Percentiles rank a stretch among this genome's conserved stretches.
phyloP scores from a whole-genome alignment of 73 alveolate genomes.

The Paramecium bursaria region DNA sequence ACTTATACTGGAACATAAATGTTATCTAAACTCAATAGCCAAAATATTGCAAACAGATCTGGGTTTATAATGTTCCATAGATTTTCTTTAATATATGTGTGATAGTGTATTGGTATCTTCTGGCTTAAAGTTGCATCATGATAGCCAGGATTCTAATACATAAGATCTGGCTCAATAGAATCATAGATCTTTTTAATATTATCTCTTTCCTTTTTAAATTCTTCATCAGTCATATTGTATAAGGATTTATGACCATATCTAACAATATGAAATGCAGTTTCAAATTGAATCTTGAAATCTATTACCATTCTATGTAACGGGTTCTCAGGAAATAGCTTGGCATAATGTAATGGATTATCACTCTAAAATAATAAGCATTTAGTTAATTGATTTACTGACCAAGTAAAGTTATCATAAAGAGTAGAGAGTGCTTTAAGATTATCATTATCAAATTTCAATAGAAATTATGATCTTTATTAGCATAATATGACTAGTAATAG shows the following conservation, averaged over 20 bases:
- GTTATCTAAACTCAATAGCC: slow-evolving; percentile 54
- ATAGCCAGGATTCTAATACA: slow-evolving; percentile 7
- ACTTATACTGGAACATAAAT: slow-evolving; percentile 27
- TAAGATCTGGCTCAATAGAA: not conserved
- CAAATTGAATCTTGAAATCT: slow-evolving; percentile 31
- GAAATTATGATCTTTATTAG: slow-evolving; percentile 11
- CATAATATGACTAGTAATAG: slow-evolving; percentile 5
- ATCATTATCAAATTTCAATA: slow-evolving; percentile 15
- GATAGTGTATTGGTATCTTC: slow-evolving; percentile 6
- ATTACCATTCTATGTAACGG: slow-evolving; percentile 38
- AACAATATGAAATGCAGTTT: slow-evolving; percentile 37
- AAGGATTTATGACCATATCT: slow-evolving; percentile 38
- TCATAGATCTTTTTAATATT: slow-evolving; percentile 28
- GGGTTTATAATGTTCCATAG: slow-evolving; percentile 18
- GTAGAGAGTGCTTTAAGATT: slow-evolving; percentile 11
- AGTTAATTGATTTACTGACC: slow-evolving; percentile 14
- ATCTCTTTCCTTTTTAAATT: slow-evolving; percentile 21
- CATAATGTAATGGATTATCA: slow-evolving; percentile 45
- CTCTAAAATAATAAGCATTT: slow-evolving; percentile 34
- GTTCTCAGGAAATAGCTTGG: slow-evolving; percentile 27
- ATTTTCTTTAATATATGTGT: slow-evolving; percentile 36
- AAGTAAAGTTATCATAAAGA: slow-evolving; percentile 38
- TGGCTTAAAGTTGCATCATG: not conserved
- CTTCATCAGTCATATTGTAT: slow-evolving; percentile 49
- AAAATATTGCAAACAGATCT: slow-evolving; percentile 32